Conservation (phyloP, 306 rosid species). For the Bauhinia variegata region DNA sequence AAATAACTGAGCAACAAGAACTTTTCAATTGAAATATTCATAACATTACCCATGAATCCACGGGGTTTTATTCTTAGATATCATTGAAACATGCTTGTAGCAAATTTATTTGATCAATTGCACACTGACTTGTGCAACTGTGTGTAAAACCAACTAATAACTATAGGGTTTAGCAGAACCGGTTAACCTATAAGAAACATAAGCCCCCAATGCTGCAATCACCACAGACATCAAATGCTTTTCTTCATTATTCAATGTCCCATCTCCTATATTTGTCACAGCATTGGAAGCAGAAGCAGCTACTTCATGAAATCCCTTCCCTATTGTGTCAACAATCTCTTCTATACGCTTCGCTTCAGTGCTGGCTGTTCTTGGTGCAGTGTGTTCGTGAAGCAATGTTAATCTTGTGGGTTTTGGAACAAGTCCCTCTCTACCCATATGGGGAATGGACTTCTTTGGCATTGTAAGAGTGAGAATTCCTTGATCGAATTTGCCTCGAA, state of each 20-base stretch:
- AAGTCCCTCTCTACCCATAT: too few species aligned
- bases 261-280: slow-evolving; percentile 30
- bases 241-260: slow-evolving; percentile 45
- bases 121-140: too few species aligned
- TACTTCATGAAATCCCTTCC: slow-evolving; percentile 30
- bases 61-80: too few species aligned
- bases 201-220: slow-evolving; percentile 59
- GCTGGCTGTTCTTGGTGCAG: too few species aligned
- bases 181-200: slow-evolving; percentile 39
- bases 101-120: too few species aligned
- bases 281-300: slow-evolving; percentile 33
- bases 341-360: slow-evolving; percentile 19
- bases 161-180: slow-evolving; percentile 31
- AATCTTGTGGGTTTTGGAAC: too few species aligned
- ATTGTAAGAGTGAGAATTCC: too few species aligned
- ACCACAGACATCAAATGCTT: slow-evolving; percentile 45
- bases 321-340: neutral
- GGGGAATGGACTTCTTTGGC: neutral
- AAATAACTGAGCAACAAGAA: too few species aligned
- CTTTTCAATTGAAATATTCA: too few species aligned
- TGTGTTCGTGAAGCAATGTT: too few species aligned
- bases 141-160: neutral
- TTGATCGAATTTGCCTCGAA: neutral
- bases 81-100: too few species aligned
- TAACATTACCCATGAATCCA: too few species aligned